Conservation (phyloP, 495 filamentous ascomycete genomes). For the Thozetella sp. region DNA sequence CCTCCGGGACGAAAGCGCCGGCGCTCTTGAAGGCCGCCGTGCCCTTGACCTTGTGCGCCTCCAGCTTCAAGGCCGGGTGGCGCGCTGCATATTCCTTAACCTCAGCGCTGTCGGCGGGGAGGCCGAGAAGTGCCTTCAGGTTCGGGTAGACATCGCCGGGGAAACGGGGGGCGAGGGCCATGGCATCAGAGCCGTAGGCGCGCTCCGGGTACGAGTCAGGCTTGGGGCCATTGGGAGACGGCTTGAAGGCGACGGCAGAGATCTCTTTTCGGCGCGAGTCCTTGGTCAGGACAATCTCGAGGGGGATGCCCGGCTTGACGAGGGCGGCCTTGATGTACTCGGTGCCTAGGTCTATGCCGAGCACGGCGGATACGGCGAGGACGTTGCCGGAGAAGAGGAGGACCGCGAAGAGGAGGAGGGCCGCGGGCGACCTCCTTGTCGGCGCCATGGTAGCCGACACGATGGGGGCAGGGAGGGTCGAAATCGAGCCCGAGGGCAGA, state of each 20-base stretch:
- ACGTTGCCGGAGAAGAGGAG: constrained; percentile 51
- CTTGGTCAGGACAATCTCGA: constrained; percentile 98
- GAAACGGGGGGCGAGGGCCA: constrained; percentile 84
- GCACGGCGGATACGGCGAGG: constrained; percentile 66
- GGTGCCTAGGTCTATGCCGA: constrained; percentile 93
- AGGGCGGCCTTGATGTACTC: constrained; percentile 96
- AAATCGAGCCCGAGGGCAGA: constrained; percentile 3
- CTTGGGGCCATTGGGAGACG: constrained; percentile 58
- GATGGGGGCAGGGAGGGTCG: constrained; percentile 18
- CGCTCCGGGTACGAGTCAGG: constrained; percentile 78
- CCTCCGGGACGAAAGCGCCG: constrained; percentile 62
- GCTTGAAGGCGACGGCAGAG: constrained; percentile 93
- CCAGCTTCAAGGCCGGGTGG: constrained; percentile 70
- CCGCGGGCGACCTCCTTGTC: constrained; percentile 38
- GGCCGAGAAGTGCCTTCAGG: constrained; percentile 82
- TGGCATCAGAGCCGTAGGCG: constrained; percentile 87
- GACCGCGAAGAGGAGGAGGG: constrained; percentile 44
- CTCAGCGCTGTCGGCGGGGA: constrained; percentile 61
- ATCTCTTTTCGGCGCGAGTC: constrained; percentile 96
- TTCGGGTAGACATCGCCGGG: constrained; percentile 94
- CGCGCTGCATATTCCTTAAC: constrained; percentile 68
- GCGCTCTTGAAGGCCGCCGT: constrained; percentile 77
- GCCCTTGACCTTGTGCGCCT: constrained; percentile 58
- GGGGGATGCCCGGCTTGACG: constrained; percentile 96
- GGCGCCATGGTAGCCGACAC: constrained; percentile 41